These are phyloP conservation scores for Iodosphaeria phyllophila DNA, from an alignment of 2,329 filamentous ascomycete genomes.

Conservation along the genomic window DNA sequence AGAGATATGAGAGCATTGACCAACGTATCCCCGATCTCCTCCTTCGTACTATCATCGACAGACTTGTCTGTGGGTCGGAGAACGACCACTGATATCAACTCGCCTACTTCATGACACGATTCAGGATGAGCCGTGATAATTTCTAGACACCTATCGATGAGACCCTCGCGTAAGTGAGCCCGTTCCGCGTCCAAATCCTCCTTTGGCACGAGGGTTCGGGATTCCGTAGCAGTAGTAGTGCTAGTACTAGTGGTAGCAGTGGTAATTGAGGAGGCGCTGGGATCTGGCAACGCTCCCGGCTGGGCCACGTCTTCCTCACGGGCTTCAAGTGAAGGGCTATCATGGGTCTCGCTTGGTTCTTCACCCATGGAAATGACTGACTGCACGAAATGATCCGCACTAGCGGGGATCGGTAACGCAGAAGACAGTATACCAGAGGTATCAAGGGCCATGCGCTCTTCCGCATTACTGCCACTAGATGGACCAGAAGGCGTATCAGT, in stretches of 20 bases:
- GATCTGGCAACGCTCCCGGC: too few species aligned
- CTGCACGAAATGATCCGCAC: too few species aligned
- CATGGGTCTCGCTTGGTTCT: too few species aligned
- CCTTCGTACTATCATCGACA: constrained; percentile 33
- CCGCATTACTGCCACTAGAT: too few species aligned
- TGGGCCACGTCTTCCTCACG: too few species aligned
- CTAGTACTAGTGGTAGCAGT: constrained; percentile 1
- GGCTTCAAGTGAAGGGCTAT: too few species aligned
- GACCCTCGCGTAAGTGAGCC: constrained; percentile 47
- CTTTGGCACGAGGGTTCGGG: constrained; percentile 31
- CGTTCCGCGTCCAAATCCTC: constrained; percentile 69
- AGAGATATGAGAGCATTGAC: constrained; percentile 67
- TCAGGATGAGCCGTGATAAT: constrained; percentile 76
- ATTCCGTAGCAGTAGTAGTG: constrained; percentile 5
- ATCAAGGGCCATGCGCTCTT: too few species aligned
- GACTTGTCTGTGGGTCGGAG: constrained; percentile 36
- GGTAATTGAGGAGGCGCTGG: constrained; percentile 8
- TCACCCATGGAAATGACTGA: too few species aligned
- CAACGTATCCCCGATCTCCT: constrained; percentile 66
- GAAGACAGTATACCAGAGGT: too few species aligned
- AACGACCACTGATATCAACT: constrained; percentile 63
- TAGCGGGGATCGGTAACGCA: too few species aligned
- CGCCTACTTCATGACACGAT: constrained; percentile 77
- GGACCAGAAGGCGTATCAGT: too few species aligned
- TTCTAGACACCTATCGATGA: constrained; percentile 82